Conservation (phyloP, 805 yeast species). For the Saccharomycopsis javanensis region DNA sequence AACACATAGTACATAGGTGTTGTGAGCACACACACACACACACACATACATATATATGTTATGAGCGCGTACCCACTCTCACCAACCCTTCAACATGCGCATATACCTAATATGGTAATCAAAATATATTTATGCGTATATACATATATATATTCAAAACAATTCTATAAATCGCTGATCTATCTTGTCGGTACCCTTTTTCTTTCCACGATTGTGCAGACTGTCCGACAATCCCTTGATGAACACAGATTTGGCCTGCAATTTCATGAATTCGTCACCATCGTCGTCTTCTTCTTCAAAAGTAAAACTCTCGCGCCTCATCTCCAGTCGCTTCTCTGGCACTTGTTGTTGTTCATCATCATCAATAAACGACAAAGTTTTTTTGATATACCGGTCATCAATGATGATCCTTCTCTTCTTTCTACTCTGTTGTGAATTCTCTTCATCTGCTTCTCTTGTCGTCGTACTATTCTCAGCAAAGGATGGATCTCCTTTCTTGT, state of each 20-base stretch:
- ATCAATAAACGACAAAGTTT: conserved; percentile 43
- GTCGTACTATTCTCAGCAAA: conserved; percentile 24
- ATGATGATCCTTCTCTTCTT: conserved; percentile 32
- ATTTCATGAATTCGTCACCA: not conserved
- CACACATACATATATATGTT: no score
- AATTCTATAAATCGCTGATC: not conserved
- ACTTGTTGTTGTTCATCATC: conserved; percentile 16
- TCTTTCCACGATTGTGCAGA: not conserved
- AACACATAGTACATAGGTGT: no score
- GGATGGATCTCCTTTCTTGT: conserved; percentile 20
- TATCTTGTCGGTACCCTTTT: not conserved
- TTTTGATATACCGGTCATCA: conserved; percentile 47
- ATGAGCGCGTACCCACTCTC: no score
- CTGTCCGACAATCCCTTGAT: not conserved
- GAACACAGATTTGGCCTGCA: not conserved
- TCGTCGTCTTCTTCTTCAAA: not conserved
- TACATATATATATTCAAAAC: no score
- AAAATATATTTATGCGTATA: no score
- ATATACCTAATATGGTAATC: no score
- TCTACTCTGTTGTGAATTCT: conserved; percentile 22
- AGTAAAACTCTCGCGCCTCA: not conserved
- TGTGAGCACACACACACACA: no score
- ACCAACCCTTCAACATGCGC: no score
- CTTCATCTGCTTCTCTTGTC: conserved; percentile 23
- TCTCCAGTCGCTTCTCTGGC: not conserved